Conservation (phyloP, 352 stramenopile species). For the Globisporangium megalacanthum region DNA sequence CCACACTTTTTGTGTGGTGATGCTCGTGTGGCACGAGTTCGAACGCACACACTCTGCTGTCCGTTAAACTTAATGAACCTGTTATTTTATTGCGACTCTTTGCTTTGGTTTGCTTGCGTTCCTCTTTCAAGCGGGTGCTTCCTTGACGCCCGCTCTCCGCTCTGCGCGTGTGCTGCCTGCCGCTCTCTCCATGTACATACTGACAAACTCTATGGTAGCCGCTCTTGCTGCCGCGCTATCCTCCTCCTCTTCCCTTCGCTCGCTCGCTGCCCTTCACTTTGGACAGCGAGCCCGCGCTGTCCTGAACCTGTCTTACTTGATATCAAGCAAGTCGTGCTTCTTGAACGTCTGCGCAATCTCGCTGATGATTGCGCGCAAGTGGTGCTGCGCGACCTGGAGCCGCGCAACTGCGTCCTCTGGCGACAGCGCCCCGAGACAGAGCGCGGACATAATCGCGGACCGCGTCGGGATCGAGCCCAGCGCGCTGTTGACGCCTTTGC, state of each 20-base stretch:
- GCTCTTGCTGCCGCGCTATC: slow-evolving; percentile 1
- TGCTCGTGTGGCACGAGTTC: too few relatives aligned
- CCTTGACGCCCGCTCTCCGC: background rate
- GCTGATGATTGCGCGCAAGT: slow-evolving; percentile 42
- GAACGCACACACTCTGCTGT: background rate
- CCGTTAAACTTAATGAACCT: slow-evolving; percentile 13
- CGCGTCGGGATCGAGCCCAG: slow-evolving; percentile 57
- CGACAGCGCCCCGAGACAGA: slow-evolving; percentile 29
- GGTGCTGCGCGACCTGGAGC: slow-evolving; percentile 37
- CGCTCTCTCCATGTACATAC: slow-evolving; percentile 1
- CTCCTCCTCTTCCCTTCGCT: too few relatives aligned
- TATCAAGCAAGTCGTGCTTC: slow-evolving; percentile 59
- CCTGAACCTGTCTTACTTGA: slow-evolving; percentile 43
- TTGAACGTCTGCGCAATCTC: slow-evolving; percentile 50
- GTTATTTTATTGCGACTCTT: slow-evolving; percentile 11
- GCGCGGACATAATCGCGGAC: slow-evolving; percentile 42
- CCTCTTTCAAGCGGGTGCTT: background rate
- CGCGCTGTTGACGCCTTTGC: slow-evolving; percentile 77
- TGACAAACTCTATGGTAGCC: background rate
- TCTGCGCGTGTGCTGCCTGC: background rate
- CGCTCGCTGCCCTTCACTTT: too few relatives aligned
- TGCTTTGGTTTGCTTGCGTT: background rate
- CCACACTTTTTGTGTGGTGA: too few relatives aligned
- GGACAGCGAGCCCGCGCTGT: too few relatives aligned
- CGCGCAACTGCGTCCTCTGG: slow-evolving; percentile 29